These are phyloP conservation scores for Polygonum aviculare DNA, from an alignment of 148 eudicot species.

Conservation along the genomic window DNA sequence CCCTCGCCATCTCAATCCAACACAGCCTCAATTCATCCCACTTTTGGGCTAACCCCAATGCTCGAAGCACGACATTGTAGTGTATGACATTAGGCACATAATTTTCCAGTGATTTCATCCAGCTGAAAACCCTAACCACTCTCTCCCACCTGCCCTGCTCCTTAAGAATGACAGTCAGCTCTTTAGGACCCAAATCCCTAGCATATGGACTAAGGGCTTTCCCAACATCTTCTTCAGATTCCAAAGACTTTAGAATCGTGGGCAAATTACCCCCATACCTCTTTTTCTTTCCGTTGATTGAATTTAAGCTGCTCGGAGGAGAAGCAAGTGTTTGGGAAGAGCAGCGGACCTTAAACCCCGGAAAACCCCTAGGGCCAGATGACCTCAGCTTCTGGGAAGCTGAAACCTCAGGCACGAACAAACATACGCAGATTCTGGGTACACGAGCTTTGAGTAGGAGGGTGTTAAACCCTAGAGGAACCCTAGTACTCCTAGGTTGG, in stretches of 20 bases:
- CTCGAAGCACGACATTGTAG: constrained; percentile 72
- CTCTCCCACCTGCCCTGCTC: constrained; percentile 69
- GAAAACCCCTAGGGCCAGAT: constrained; percentile 29
- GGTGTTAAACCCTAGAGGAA: constrained; percentile 30
- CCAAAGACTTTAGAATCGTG: constrained; percentile 45
- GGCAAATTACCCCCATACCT: constrained; percentile 59
- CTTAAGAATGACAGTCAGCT: constrained; percentile 68
- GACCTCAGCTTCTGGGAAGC: constrained; percentile 16
- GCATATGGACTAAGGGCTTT: constrained; percentile 41
- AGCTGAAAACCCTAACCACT: constrained; percentile 68
- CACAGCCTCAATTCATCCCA: constrained; percentile 87
- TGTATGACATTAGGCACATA: constrained; percentile 74
- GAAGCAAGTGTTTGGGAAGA: constrained; percentile 22
- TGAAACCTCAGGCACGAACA: background rate
- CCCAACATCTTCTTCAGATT: constrained; percentile 39
- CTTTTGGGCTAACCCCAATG: constrained; percentile 62
- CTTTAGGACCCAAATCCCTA: constrained; percentile 56
- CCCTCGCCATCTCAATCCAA: constrained; percentile 84
- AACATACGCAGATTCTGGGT: constrained; percentile 13
- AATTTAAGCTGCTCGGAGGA: constrained; percentile 22
- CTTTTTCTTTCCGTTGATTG: constrained; percentile 31
- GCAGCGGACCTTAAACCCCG: constrained; percentile 53
- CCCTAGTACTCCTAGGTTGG: constrained; percentile 12
- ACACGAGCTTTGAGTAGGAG: constrained; percentile 8
- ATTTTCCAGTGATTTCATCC: constrained; percentile 57